These are phyloP conservation scores for Lactarius quietus DNA, from an alignment of 768 basidiomycete genomes.

Conservation along the genomic window DNA sequence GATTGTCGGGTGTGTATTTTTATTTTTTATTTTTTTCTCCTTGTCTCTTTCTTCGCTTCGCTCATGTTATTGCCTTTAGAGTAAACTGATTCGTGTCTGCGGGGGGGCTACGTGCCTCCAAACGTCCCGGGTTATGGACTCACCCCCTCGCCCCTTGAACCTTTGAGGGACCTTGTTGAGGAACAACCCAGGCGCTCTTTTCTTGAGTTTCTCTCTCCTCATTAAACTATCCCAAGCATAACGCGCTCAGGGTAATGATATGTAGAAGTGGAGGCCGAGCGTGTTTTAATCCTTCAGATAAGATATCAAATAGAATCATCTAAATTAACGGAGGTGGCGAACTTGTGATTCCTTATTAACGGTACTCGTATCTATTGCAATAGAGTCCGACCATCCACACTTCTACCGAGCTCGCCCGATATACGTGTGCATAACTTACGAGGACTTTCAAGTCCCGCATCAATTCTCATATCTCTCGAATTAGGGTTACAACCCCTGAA, in stretches of 20 bases:
- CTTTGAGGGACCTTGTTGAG: background rate
- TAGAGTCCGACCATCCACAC: background rate
- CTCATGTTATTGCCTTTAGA: background rate
- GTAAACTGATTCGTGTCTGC: background rate
- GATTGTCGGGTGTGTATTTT: constrained; percentile 54
- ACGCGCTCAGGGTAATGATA: background rate
- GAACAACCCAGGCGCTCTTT: background rate
- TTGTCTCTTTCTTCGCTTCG: background rate
- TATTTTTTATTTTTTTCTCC: background rate
- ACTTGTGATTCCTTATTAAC: background rate
- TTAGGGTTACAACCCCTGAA: background rate
- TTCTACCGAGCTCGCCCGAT: background rate
- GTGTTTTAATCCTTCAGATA: background rate
- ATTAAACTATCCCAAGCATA: background rate
- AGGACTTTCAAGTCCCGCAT: background rate
- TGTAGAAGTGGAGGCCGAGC: background rate
- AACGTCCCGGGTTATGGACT: background rate
- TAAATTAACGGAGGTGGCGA: background rate
- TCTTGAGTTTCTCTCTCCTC: background rate
- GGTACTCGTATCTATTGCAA: background rate
- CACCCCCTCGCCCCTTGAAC: background rate
- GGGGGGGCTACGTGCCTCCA: background rate
- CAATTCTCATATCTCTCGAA: background rate
- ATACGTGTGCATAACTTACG: background rate
- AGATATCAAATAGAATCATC: background rate